Base-by-base conservation (phyloP, 2,329 filamentous ascomycete species). In the Trichophyton equinum region DNA sequence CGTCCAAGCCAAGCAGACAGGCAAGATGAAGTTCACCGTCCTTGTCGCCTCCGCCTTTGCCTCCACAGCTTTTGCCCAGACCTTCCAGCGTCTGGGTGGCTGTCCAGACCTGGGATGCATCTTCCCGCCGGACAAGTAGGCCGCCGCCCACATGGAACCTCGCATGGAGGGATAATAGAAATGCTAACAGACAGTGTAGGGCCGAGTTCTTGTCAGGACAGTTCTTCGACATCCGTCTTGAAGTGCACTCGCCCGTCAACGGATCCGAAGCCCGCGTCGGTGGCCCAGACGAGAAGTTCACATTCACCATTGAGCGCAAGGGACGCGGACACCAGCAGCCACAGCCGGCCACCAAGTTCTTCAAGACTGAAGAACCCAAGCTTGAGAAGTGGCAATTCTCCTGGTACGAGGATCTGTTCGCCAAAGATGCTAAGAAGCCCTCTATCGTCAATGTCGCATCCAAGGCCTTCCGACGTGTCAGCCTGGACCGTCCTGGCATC, bases 371-470 rank as follows among this genome's bases (percentile, higher is more conserved):
- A 1, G 88, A 92, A 71, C 86, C 89, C 20, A 74, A 83, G 71
- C 75, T 94, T 15, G 89, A 95, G 78, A 85, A 79, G 65, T 95
- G 89, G 89, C 82, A 85, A 65, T 94, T 94, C 70, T 80, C 80
- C n/a, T 94, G 87, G 87, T 92, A 82, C 69, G 89, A 92, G 77
- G 87, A 95, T 68, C 81, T 90, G 27, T 95, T 89, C 70, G 89
- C 89, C 30, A 77, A 85, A 69, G 88, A 91, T 67, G 84, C 83
- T 2, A 75, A 82, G 20, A 85, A 80, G 40, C 82, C 87, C 3
- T 87, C 85, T 1, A 69, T 90, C 20, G 89, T 95, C 74, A 88
- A 90, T 64, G 89, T 94, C 58, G 85, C 88, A 1, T 81, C 87
- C 64, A 92, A 91, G 75, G 84, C 84, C 33, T 94, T 90, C 77